These are phyloP conservation scores for Vitis rupestris DNA, from an alignment of 164 flowering plant species.

Conservation along the genomic window DNA sequence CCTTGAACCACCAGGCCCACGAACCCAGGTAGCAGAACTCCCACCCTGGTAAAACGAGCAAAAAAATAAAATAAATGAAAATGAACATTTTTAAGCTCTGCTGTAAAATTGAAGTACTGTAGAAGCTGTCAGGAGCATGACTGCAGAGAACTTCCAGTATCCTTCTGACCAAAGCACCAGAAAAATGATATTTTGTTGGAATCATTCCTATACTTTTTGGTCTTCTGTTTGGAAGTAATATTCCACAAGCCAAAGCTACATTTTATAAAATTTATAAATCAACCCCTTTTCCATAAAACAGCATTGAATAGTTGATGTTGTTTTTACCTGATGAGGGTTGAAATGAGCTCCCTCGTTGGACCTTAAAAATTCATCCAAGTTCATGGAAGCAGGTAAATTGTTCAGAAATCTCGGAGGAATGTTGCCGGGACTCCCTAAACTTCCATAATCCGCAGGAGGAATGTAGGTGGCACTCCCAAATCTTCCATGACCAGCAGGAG, in stretches of 20 bases:
- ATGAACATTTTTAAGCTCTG: no score
- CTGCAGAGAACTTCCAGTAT: no score
- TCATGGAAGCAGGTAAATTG: constrained; percentile 4
- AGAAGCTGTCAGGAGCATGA: no score
- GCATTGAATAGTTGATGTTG: not conserved
- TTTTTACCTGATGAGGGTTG: constrained; percentile 20
- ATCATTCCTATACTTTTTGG: no score
- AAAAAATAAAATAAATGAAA: not conserved
- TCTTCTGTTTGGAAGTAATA: not conserved
- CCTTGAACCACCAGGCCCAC: constrained; percentile 1
- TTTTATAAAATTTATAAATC: no score
- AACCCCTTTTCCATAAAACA: no score
- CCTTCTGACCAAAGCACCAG: no score
- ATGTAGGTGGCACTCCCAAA: no score
- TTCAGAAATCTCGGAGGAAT: constrained; percentile 11
- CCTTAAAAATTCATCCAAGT: constrained; percentile 8
- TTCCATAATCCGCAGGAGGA: no score
- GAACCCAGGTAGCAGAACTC: constrained; percentile 8
- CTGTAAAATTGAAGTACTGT: no score
- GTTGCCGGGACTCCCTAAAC: not conserved
- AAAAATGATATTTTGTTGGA: no score
- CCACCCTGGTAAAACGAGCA: constrained; percentile 13
- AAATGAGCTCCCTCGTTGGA: constrained; percentile 7
- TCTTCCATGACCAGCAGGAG: no score
- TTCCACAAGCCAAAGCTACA: not conserved